phyloP scores from a whole-genome alignment of 2,329 filamentous ascomycete genomes.

The Fusarium avenaceum region DNA sequence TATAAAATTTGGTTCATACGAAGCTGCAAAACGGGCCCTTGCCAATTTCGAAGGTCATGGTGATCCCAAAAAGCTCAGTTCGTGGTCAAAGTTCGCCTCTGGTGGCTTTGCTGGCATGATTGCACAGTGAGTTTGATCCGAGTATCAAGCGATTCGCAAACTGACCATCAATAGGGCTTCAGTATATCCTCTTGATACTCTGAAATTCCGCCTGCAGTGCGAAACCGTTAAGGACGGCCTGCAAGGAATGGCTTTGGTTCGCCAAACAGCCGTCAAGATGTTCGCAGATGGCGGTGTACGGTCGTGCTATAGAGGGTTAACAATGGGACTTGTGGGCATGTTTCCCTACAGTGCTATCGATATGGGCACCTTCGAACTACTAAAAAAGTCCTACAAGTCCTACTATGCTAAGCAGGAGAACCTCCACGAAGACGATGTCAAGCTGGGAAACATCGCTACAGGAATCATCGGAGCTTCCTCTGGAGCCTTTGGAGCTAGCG shows the following conservation, averaged over 20 bases:
- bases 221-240: slow-evolving; percentile 89
- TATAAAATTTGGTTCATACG: slow-evolving; percentile 98
- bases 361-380: slow-evolving; percentile 92
- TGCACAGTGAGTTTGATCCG: slow-evolving; percentile 77
- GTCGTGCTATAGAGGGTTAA: slow-evolving; percentile 90
- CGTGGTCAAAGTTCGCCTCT: slow-evolving; percentile 89
- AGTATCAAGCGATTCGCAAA: not conserved
- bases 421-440: slow-evolving; percentile 86
- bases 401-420: slow-evolving; percentile 77
- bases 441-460: slow-evolving; percentile 84
- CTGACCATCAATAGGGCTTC: slow-evolving; percentile 71
- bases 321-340: slow-evolving; percentile 94
- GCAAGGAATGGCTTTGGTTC: slow-evolving; percentile 84
- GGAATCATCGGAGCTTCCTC: slow-evolving; percentile 92
- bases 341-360: slow-evolving; percentile 98
- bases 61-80: slow-evolving; percentile 82
- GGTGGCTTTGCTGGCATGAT: slow-evolving; percentile 95
- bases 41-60: slow-evolving; percentile 89
- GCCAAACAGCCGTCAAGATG: slow-evolving; percentile 89
- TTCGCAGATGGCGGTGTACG: slow-evolving; percentile 79
- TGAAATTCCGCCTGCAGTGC: slow-evolving; percentile 89
- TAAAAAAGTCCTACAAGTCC: slow-evolving; percentile 80
- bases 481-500: slow-evolving; percentile 90
- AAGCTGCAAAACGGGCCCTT: slow-evolving; percentile 90
- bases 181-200: slow-evolving; percentile 92